Conservation (phyloP, 1,284 basidiomycete species). For the Ganoderma sp. region DNA sequence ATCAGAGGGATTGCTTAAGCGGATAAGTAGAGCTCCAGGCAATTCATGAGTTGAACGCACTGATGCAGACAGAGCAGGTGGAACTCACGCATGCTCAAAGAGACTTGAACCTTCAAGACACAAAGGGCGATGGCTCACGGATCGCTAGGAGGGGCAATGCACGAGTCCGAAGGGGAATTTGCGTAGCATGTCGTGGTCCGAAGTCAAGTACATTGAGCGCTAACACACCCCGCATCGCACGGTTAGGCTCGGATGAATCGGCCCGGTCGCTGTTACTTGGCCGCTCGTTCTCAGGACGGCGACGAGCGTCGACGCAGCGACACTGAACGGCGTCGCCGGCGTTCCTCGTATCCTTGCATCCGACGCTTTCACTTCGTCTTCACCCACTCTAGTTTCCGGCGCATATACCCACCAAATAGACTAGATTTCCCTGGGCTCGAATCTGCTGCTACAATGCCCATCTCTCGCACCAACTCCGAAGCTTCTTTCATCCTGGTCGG, state of each 20-base stretch:
- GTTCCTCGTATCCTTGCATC: too few relatives aligned
- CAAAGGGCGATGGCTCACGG: neutral
- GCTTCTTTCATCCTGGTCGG: conserved; percentile 45
- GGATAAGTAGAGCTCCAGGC: neutral
- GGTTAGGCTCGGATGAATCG: neutral
- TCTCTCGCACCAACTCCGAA: conserved; percentile 39
- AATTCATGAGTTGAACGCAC: too few relatives aligned
- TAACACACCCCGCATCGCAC: neutral
- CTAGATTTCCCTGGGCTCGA: neutral
- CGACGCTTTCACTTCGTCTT: neutral
- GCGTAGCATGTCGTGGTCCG: neutral
- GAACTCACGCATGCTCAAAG: neutral
- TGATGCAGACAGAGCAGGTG: neutral
- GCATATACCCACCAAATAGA: neutral
- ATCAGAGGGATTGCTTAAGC: neutral
- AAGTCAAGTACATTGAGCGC: neutral
- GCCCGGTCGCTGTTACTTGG: neutral
- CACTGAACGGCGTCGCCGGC: too few relatives aligned
- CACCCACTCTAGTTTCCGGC: neutral
- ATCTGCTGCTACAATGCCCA: conserved; percentile 15
- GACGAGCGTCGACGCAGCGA: neutral
- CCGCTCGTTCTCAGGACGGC: neutral
- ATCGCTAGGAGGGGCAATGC: neutral
- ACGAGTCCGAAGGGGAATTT: too few relatives aligned
- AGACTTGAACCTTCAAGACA: neutral